phyloP scores from a whole-genome alignment of 257 asterid genomes.

The Penstemon barbatus region DNA sequence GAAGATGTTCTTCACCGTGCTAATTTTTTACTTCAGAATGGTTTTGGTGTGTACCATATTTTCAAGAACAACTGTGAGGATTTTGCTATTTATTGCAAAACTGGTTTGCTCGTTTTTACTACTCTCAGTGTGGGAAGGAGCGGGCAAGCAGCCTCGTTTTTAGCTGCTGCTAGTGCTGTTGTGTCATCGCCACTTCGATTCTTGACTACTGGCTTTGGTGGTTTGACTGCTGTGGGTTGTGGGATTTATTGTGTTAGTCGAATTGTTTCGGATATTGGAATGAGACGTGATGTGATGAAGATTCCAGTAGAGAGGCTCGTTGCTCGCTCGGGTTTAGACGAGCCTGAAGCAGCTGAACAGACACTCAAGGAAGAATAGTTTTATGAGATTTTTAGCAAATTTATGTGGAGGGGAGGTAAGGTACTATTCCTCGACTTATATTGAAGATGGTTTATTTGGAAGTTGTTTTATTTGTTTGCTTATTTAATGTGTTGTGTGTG shows the following conservation, averaged over 20 bases:
- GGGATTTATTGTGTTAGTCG: slow-evolving; percentile 73
- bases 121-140: slow-evolving; percentile 68
- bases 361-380: slow-evolving; percentile 33
- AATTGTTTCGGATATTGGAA: slow-evolving; percentile 68
- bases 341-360: slow-evolving; percentile 31
- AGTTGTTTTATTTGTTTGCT: not conserved
- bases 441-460: slow-evolving; percentile 1
- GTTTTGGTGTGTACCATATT: slow-evolving; percentile 69
- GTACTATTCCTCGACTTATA: not conserved
- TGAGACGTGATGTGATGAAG: slow-evolving; percentile 73
- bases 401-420: not conserved
- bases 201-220: slow-evolving; percentile 58
- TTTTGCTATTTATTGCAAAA: slow-evolving; percentile 86
- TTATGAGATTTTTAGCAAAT: not conserved
- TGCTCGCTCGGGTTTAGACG: slow-evolving; percentile 28
- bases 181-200: slow-evolving; percentile 76
- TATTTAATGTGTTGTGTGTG: not conserved
- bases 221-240: slow-evolving; percentile 61
- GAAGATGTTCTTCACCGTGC: slow-evolving; percentile 74
- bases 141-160: slow-evolving; percentile 73
- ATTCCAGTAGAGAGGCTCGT: slow-evolving; percentile 84
- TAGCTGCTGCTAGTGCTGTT: slow-evolving; percentile 67
- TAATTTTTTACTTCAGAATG: slow-evolving; percentile 65
- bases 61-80: slow-evolving; percentile 93
- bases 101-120: slow-evolving; percentile 66